A percentile compares a stretch with the other conserved stretches of the same genome.
phyloP scores from a whole-genome alignment of 495 filamentous ascomycete species.

The Hyaloscypha variabilis region DNA sequence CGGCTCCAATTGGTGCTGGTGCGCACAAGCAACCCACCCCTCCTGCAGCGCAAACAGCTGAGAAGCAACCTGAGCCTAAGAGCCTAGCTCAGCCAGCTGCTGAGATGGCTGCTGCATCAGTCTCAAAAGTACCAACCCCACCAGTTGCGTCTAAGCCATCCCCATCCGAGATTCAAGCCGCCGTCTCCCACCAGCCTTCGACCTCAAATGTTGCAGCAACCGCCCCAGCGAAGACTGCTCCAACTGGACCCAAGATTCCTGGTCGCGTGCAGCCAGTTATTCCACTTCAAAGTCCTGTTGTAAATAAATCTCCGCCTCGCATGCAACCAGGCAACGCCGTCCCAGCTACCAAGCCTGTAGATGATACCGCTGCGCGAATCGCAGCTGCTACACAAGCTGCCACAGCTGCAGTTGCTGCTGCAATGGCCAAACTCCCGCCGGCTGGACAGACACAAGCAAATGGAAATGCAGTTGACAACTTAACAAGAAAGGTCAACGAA shows the following conservation, averaged over 20 bases:
- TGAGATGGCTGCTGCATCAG: conserved; percentile 24
- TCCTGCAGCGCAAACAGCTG: conserved; percentile 35
- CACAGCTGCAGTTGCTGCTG: conserved; percentile 82
- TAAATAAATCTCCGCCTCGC: conserved; percentile 19
- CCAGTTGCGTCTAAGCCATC: conserved; percentile 70
- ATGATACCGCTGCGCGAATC: conserved; percentile 43
- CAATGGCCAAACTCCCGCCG: conserved; percentile 76
- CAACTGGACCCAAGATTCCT: conserved; percentile 64
- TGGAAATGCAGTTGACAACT: conserved; percentile 67
- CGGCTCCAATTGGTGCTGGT: conserved; percentile 56
- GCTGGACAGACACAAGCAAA: conserved; percentile 48
- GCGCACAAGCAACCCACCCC: conserved; percentile 48
- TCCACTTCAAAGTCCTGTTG: conserved; percentile 43
- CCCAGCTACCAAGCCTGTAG: conserved; percentile 34
- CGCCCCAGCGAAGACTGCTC: conserved; percentile 47
- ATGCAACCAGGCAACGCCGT: conserved; percentile 37
- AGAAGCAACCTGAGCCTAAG: conserved; percentile 33
- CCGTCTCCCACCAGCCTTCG: conserved; percentile 43
- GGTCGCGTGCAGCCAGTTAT: conserved; percentile 75
- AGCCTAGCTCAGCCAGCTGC: conserved; percentile 32
- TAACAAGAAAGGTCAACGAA: conserved; percentile 84
- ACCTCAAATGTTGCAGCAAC: conserved; percentile 36
- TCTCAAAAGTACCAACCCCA: conserved; percentile 45
- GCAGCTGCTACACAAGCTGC: conserved; percentile 79
- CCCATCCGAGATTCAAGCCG: conserved; percentile 51